Base-by-base conservation (phyloP, 805 yeast species). In the Teunomyces panamensis region DNA sequence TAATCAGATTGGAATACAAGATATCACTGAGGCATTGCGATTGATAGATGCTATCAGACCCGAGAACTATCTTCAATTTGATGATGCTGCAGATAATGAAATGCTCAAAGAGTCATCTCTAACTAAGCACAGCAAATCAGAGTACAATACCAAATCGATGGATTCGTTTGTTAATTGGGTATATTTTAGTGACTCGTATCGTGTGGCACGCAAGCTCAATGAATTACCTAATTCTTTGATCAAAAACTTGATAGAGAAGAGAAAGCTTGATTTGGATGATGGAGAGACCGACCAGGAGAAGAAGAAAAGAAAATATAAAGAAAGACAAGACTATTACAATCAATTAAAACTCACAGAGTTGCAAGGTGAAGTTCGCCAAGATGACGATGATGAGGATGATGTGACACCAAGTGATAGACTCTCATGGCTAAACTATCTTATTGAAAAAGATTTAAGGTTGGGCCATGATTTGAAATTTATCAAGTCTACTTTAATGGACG, bases 21-120 rank as follows among this genome's bases (percentile, higher is more conserved):
- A 92, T 61, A 71, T 88, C 5, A 69, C 88, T 13, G 81, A 81
- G 58, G 89, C 94, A 0, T 73, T 91, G 66, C 74, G 80, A 29
- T 80, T 82, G 49, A 63, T 80, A 17, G 86, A 84, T 11, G 66
- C 86, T 37, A 66, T 89, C 13, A 78, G 80, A 37, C 90, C 92
- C 0, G 72, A 75, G 3, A 75, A 74, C 41, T 44, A 68, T 8
- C 60, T 85, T 30, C 89, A 83, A 51, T 75, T 81, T 0, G 77
- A 54, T 32, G 59, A 53, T 39, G 49, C 53, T 9, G 37, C 44
- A n/a, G 56, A 53, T 28, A 52, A 44, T 28, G 55, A 52, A 13
- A 50, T 43, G 34, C 48, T 45, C 24, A 52, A 44, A 52, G 56
- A 41, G 28, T 49, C 30, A 37, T 49, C 52, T 14, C 46, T 41